Percentiles rank a stretch among this genome's conserved stretches.
Evolutionary conservation across 1,139 yeast species (phyloP).

Genomic region (Hyphopichia burtonii): DNA sequence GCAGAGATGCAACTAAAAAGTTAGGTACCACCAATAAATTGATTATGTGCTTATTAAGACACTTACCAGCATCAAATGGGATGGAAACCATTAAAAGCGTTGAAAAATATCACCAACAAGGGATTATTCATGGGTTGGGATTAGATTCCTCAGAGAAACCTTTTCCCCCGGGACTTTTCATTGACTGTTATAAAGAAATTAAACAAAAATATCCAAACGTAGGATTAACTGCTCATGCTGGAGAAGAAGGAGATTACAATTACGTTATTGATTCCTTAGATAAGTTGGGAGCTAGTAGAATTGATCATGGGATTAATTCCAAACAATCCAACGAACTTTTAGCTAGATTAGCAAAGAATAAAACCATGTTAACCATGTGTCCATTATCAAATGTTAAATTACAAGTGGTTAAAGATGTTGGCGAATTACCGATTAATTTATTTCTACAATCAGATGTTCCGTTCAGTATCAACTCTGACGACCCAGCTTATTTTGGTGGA

Average conservation of each 20-base stretch:
- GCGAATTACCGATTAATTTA: constrained; percentile 60
- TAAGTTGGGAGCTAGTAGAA: constrained; percentile 58
- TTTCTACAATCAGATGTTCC: constrained; percentile 64
- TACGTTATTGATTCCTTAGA: constrained; percentile 60
- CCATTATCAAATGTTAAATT: constrained; percentile 75
- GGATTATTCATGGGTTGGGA: constrained; percentile 69
- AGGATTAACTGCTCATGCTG: constrained; percentile 79
- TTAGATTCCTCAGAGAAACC: constrained; percentile 75
- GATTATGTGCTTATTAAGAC: constrained; percentile 79
- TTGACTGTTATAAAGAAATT: constrained; percentile 56
- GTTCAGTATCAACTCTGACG: constrained; percentile 77
- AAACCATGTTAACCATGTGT: constrained; percentile 65
- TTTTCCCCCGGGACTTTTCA: constrained; percentile 67
- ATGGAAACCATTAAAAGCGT: constrained; percentile 55
- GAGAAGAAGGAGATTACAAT: constrained; percentile 79
- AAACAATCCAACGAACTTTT: constrained; percentile 52
- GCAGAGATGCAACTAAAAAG: constrained; percentile 54
- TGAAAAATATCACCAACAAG: constrained; percentile 47
- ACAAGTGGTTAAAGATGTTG: constrained; percentile 66
- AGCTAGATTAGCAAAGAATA: constrained; percentile 50
- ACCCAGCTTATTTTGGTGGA: constrained; percentile 86
- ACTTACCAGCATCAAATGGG: constrained; percentile 60
- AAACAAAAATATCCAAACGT: constrained; percentile 46
- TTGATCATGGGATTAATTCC: constrained; percentile 78
- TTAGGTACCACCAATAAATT: constrained; percentile 64